A percentile compares a stretch with the other conserved stretches of the same genome.
phyloP scores from a whole-genome alignment of 805 yeast species.

The Yarrowia keelungensis region DNA sequence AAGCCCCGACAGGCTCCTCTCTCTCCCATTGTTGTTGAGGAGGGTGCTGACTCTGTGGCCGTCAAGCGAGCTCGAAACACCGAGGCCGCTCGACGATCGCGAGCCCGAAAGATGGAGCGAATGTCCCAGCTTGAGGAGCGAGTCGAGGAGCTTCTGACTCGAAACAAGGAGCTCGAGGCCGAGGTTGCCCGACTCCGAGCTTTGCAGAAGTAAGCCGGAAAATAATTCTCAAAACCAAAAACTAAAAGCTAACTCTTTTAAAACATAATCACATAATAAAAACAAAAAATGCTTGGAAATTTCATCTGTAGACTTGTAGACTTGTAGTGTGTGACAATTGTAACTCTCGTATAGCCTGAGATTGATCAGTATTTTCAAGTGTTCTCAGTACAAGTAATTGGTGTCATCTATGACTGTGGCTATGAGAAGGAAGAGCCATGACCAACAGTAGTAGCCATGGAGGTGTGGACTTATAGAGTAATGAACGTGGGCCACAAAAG shows the following conservation, averaged over 20 bases:
- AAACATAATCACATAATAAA: slow-evolving; percentile 12
- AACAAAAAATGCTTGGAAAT: slow-evolving; percentile 13
- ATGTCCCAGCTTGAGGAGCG: slow-evolving; percentile 80
- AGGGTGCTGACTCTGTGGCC: slow-evolving; percentile 67
- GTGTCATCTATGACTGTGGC: no score
- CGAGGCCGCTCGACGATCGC: slow-evolving; percentile 91
- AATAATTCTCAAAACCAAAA: slow-evolving; percentile 16
- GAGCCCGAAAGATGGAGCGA: slow-evolving; percentile 91
- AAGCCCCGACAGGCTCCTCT: slow-evolving; percentile 77
- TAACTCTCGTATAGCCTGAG: no score
- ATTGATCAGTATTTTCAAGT: no score
- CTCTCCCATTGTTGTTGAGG: slow-evolving; percentile 67
- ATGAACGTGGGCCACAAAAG: no score
- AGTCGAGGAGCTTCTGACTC: slow-evolving; percentile 67
- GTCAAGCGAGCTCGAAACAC: slow-evolving; percentile 94
- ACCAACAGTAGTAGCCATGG: no score
- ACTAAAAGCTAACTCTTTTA: slow-evolving; percentile 36
- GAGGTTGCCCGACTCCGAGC: slow-evolving; percentile 65
- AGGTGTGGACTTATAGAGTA: no score
- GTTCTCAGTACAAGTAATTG: no score
- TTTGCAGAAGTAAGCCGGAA: slow-evolving; percentile 12
- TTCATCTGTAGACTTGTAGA: neutral
- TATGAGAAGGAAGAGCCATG: no score
- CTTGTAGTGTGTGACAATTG: no score
- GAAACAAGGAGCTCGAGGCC: slow-evolving; percentile 64